Percentiles rank a stretch among this genome's conserved stretches.
Conservation (phyloP, 768 basidiomycete species). For the Trametes cubensis region DNA sequence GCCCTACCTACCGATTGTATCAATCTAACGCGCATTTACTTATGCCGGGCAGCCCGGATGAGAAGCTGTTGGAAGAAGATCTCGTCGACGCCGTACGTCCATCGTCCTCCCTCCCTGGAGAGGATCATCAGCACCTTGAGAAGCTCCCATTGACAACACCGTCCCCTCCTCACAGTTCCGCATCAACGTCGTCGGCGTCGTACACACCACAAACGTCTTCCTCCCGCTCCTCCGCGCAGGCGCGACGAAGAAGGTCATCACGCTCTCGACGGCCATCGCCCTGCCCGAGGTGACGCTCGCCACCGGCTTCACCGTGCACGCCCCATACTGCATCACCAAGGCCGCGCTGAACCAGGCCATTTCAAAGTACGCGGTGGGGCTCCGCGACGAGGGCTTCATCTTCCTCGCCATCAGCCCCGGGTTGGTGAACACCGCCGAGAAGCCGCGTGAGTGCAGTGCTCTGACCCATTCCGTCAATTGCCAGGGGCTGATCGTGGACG, state of each 20-base stretch:
- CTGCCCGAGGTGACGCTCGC: slow-evolving; percentile 33
- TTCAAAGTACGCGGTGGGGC: slow-evolving; percentile 39
- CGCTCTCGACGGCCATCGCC: slow-evolving; percentile 36
- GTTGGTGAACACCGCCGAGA: slow-evolving; percentile 37
- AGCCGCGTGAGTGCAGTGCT: slow-evolving; percentile 24
- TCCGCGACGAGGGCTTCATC: slow-evolving; percentile 35
- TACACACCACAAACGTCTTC: slow-evolving; percentile 42
- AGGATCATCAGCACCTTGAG: no score
- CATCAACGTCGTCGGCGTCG: slow-evolving; percentile 40
- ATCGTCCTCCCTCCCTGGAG: no score
- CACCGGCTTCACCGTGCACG: slow-evolving; percentile 9
- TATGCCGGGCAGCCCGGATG: slow-evolving; percentile 22
- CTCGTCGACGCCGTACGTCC: slow-evolving; percentile 26
- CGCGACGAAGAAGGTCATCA: slow-evolving; percentile 40
- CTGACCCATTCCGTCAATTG: no score
- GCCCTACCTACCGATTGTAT: no score
- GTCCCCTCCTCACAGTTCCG: no score
- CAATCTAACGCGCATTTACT: no score
- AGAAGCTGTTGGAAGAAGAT: slow-evolving; percentile 29
- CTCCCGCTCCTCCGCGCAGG: slow-evolving; percentile 42
- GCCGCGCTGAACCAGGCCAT: slow-evolving; percentile 41
- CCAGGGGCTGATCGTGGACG: no score
- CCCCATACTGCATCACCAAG: slow-evolving; percentile 42
- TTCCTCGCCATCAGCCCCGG: slow-evolving; percentile 44
- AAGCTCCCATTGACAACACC: no score